Evolutionary conservation across 768 basidiomycete species (phyloP), one percentile per base, ranked within the genome.

Genomic region (Lactarius indigo): DNA sequence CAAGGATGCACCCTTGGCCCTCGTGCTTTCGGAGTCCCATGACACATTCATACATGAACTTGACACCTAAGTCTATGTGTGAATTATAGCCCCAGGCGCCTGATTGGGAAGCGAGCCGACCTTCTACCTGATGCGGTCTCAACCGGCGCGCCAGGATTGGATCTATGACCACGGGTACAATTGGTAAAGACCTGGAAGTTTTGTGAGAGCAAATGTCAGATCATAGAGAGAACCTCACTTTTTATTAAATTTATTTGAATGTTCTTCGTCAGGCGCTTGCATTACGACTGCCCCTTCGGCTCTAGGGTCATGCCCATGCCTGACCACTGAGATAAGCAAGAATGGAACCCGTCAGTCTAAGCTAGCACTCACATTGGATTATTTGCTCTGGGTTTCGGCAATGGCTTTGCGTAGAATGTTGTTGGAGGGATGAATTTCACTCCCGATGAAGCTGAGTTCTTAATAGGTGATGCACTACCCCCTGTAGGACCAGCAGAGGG

Each of bases 1-100:
- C 97, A 39, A 99, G 83, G 70, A 99, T 97, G 72, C 94, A 96
- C 1, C 96, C 96, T 73, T 92, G 87, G 1, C 94, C 91, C 76
- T 96, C 94, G 68, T 94, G 92, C 75, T 88, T 91, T 62, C 92
- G 84, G 73, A 97, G 79, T 12, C 95, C 96, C 94, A 98, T 98
- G 20, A 96, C 91, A 72, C 90, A 93, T 73, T 96, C 93, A 73
- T 99, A 99, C 80, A 99, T 79, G 76, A 99, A 99, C 74, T 85
- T 84, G 39, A 94, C 83, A 35, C 92, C 89, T 89, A 64, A 5
- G 1, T 18, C 64, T 15, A 63, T 28, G 30, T 57, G 30, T 54
- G 28, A 59, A 28, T 54, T 41, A 13, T 42, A 33, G 47, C 41
- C 20, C 3, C 61, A 28, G 23, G 57, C 20, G 52, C 54, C 63